Base-by-base conservation (phyloP, 148 eudicot species). In the Rhododendron molle region DNA sequence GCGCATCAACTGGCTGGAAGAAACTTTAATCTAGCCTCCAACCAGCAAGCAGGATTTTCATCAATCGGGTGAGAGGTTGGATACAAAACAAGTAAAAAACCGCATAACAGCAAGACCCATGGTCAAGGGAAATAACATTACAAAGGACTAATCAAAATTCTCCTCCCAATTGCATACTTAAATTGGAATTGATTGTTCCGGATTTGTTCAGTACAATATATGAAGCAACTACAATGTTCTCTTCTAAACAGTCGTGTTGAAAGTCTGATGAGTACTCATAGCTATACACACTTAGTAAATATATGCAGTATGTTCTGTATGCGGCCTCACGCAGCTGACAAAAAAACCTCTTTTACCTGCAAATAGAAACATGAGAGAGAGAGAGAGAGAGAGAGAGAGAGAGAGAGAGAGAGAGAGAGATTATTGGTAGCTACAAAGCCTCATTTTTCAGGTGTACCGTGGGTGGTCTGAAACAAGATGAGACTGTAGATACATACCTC, bases 321-420 rank as follows among this genome's bases (percentile, higher is more conserved):
- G 23, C 15, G 30, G 9, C 23, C 11, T 50, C 50, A 65, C 0
- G 10, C 40, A 67, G 58, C 58, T 46, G 20, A 8, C n/a, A 44
- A 60, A 69, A 71, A 71, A 65, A 4, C 38, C 62, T 83, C 40
- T 30, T 83, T 28, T 71, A 83, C 78, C 78, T 47, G 85, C 78
- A 69, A 28, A 3, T 16, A n/a, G n/a, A n/a, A n/a, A n/a, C n/a
- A n/a, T n/a, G 52, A 5, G 76, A 40, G 52, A 0, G 74, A 5
- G 76, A 40, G 52, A 0, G 34, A 23, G 38, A 23, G 76, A 62
- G 38, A 23, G 38, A 23, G 54, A 62, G 52, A 5, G 56, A 40
- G 52, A 0, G 74, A 5, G 76, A 40, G 52, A 0, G 36, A 23
- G 38, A 23, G 76, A 62, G 74, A 5, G 76, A 40, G 52, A 0